These are phyloP conservation scores for Pontederia paniculata DNA, from an alignment of 176 grass and related monocot genomes.

Conservation along the genomic window DNA sequence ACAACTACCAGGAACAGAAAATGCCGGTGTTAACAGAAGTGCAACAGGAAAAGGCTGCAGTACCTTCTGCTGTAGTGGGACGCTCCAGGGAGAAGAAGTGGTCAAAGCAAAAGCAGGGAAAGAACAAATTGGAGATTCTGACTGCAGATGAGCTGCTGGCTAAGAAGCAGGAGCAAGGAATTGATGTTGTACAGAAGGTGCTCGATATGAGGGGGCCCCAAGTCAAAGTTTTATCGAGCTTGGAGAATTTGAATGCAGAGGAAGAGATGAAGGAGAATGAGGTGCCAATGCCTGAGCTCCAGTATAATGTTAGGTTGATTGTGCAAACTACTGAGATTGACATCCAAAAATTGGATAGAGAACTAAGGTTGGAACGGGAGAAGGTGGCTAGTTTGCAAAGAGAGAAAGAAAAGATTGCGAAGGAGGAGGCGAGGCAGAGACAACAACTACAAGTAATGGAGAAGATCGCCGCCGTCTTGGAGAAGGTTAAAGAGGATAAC, in stretches of 20 bases:
- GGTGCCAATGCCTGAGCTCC: conserved; percentile 67
- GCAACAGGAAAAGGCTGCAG: conserved; percentile 21
- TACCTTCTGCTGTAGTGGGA: background rate
- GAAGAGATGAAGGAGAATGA: conserved; percentile 54
- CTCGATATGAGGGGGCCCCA: conserved; percentile 75
- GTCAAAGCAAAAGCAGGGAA: conserved; percentile 39
- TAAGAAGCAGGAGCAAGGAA: conserved; percentile 51
- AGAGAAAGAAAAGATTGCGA: conserved; percentile 57
- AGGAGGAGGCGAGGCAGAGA: conserved; percentile 45
- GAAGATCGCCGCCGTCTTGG: conserved; percentile 39
- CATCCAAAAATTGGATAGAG: conserved; percentile 51
- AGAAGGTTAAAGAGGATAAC: conserved; percentile 45
- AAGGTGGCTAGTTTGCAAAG: conserved; percentile 42
- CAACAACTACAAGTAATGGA: conserved; percentile 57
- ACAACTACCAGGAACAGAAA: conserved; percentile 70
- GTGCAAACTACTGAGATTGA: conserved; percentile 52
- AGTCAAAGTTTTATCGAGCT: conserved; percentile 39
- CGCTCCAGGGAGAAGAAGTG: conserved; percentile 47
- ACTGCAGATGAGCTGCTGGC: conserved; percentile 60
- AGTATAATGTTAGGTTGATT: conserved; percentile 64
- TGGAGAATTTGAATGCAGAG: conserved; percentile 60
- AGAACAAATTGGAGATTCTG: conserved; percentile 35
- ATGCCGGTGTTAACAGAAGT: conserved; percentile 10
- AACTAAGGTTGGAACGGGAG: conserved; percentile 49
- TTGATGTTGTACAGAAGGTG: conserved; percentile 47